A percentile compares a stretch with the other conserved stretches of the same genome.
Conservation (phyloP, 805 yeast species). For the Wickerhamomyces canadensis region DNA sequence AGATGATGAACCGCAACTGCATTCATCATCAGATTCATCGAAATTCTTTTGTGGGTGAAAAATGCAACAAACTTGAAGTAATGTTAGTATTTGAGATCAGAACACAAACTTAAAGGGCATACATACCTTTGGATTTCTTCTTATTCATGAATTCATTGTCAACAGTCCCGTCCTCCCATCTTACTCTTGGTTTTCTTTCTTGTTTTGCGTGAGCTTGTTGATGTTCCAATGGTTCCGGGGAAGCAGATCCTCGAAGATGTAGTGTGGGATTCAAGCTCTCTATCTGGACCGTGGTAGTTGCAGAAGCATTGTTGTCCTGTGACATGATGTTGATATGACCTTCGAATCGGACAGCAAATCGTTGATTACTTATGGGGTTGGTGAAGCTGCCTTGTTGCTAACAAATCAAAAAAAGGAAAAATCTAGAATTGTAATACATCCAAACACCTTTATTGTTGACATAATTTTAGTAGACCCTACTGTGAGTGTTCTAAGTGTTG, state of each 20-base stretch:
- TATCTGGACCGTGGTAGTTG: background rate
- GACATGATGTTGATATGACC: too few species aligned
- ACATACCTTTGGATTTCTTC: constrained; percentile 74
- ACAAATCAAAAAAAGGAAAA: too few species aligned
- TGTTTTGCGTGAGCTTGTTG: background rate
- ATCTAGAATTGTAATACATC: too few species aligned
- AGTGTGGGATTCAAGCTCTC: constrained; percentile 5
- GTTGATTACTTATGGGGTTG: too few species aligned
- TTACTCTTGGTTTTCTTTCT: constrained; percentile 45
- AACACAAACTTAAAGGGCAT: too few species aligned
- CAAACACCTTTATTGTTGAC: too few species aligned
- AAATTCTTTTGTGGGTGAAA: constrained; percentile 70
- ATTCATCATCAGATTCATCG: constrained; percentile 39
- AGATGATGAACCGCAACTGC: constrained; percentile 26
- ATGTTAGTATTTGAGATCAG: background rate
- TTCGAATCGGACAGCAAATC: too few species aligned
- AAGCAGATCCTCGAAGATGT: constrained; percentile 17
- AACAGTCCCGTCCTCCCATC: constrained; percentile 81
- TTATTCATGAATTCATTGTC: constrained; percentile 87
- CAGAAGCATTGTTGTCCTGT: background rate
- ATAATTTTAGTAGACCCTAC: too few species aligned
- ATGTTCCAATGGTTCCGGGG: constrained; percentile 10
- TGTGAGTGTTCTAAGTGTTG: too few species aligned
- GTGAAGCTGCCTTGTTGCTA: too few species aligned
- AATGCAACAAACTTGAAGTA: constrained; percentile 66